Evolutionary conservation across 768 basidiomycete genomes (phyloP).

Genomic region (Leccinum pellstonianum): DNA sequence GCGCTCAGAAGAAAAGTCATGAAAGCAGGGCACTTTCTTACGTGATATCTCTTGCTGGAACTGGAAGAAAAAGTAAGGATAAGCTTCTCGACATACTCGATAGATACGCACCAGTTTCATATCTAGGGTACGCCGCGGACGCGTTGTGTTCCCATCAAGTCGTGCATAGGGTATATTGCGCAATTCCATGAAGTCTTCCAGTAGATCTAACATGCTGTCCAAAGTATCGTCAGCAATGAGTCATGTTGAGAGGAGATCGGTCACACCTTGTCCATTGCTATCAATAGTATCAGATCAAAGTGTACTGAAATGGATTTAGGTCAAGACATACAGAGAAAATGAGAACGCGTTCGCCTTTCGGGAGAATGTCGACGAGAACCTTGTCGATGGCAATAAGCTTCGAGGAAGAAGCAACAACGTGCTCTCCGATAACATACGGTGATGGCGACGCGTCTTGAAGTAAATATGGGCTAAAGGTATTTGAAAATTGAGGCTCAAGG

Average conservation of each 20-base stretch:
- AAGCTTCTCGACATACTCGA: background rate
- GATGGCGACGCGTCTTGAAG: conserved; percentile 48
- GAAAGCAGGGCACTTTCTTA: conserved; percentile 29
- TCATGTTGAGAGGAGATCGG: background rate
- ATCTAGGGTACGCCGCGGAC: conserved; percentile 56
- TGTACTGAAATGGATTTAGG: background rate
- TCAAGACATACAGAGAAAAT: conserved; percentile 58
- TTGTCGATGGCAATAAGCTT: conserved; percentile 61
- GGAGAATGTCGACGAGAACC: conserved; percentile 51
- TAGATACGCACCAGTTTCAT: conserved; percentile 48
- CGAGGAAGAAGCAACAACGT: conserved; percentile 53
- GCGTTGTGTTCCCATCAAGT: conserved; percentile 53
- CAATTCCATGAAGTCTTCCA: conserved; percentile 66
- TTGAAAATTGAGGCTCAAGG: conserved; percentile 3
- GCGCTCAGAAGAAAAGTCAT: conserved; percentile 5
- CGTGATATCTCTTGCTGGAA: conserved; percentile 61
- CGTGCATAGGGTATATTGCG: conserved; percentile 60
- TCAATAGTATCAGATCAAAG: conserved; percentile 13
- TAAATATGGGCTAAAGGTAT: conserved; percentile 47
- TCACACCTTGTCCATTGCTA: conserved; percentile 60
- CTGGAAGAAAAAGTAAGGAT: conserved; percentile 26
- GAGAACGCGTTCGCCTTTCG: conserved; percentile 60
- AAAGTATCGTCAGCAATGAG: background rate
- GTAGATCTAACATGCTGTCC: conserved; percentile 60
- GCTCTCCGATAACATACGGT: conserved; percentile 52